Evolutionary conservation across 345 rosid species (phyloP).

Genomic region (Linum tenue): DNA sequence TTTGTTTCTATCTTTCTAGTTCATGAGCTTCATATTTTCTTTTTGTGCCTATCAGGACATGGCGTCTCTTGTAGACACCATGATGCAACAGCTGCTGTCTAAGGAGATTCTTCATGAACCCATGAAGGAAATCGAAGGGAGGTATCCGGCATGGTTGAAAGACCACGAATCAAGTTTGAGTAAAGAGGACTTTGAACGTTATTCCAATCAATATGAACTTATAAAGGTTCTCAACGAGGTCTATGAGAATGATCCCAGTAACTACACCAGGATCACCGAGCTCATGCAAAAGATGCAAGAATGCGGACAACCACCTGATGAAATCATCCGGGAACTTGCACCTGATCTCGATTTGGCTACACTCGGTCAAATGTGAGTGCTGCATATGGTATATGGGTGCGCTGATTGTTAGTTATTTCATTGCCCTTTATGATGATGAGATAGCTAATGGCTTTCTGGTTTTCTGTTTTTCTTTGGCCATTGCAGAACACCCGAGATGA

Average conservation of each 20-base stretch:
- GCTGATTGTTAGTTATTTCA: too few relatives aligned
- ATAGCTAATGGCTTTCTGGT: background rate
- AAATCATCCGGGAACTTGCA: conserved; percentile 81
- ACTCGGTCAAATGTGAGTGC: conserved; percentile 77
- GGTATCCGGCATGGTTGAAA: conserved; percentile 89
- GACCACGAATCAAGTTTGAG: conserved; percentile 54
- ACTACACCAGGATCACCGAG: conserved; percentile 70
- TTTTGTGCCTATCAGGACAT: conserved; percentile 44
- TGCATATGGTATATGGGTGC: background rate
- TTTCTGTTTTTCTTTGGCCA: background rate
- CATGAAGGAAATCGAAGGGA: conserved; percentile 86
- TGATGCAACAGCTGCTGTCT: conserved; percentile 97
- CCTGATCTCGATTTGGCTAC: conserved; percentile 74
- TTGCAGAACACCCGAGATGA: conserved; percentile 44
- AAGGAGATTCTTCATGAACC: conserved; percentile 97
- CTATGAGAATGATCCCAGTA: conserved; percentile 68
- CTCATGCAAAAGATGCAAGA: conserved; percentile 99
- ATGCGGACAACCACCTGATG: conserved; percentile 95
- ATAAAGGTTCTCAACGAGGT: conserved; percentile 72
- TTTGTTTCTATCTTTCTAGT: background rate
- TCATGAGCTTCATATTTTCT: background rate
- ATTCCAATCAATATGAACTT: conserved; percentile 57
- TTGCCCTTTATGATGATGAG: too few relatives aligned
- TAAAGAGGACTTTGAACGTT: conserved; percentile 62
- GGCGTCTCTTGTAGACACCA: conserved; percentile 89